Conservation (phyloP, 148 eudicot genomes). For the Silene uniflora region DNA sequence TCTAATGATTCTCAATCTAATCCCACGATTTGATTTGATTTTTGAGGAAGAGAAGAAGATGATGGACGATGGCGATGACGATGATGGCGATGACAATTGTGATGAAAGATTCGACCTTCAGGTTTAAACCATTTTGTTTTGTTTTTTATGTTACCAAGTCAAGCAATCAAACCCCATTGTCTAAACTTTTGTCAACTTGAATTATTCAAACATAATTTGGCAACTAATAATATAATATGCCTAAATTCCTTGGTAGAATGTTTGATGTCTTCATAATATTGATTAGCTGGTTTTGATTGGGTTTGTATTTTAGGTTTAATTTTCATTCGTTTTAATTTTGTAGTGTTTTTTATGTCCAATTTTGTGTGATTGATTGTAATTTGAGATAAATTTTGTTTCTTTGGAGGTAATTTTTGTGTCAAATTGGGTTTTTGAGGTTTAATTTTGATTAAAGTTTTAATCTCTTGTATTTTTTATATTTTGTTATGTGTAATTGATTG, state of each 20-base stretch:
- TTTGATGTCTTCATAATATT: constrained; percentile 13
- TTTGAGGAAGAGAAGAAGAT: no score
- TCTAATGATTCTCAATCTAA: no score
- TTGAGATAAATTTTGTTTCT: constrained; percentile 1
- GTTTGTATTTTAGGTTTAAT: not conserved
- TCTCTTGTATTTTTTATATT: not conserved
- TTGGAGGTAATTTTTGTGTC: not conserved
- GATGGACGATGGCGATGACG: no score
- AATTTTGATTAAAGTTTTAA: not conserved
- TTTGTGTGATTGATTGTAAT: constrained; percentile 6
- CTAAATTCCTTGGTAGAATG: constrained; percentile 4
- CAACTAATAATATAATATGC: not conserved
- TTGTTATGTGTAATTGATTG: constrained; percentile 2
- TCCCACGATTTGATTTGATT: no score
- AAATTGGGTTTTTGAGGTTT: not conserved
- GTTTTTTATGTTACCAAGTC: no score
- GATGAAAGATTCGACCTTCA: no score
- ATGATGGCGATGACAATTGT: no score
- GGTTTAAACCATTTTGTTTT: no score
- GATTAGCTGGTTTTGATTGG: no score
- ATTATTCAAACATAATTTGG: not conserved
- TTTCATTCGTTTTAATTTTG: not conserved
- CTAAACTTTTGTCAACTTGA: not conserved
- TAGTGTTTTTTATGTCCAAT: not conserved
- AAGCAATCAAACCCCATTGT: not conserved